Conservation (phyloP, 2,329 filamentous ascomycete species). For the Cladophialophora bantiana region DNA sequence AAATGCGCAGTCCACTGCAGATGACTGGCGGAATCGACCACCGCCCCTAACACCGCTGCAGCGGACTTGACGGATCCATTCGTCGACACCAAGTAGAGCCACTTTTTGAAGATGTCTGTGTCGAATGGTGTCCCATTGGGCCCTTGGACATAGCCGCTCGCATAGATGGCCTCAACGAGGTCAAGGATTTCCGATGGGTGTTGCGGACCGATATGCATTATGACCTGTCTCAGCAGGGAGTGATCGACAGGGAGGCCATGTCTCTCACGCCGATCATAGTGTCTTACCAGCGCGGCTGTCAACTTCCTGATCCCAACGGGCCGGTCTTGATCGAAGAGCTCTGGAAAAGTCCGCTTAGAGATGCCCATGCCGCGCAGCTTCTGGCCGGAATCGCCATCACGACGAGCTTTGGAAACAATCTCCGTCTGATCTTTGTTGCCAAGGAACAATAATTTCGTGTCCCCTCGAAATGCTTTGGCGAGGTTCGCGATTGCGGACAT, state of each 20-base stretch:
- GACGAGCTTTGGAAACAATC: not conserved
- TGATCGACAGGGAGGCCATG: conserved; percentile 21
- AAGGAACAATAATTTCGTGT: conserved; percentile 11
- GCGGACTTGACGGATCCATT: conserved; percentile 21
- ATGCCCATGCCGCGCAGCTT: not conserved
- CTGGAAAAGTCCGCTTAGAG: conserved; percentile 3
- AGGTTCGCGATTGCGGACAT: conserved; percentile 28
- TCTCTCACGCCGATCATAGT: conserved; percentile 21
- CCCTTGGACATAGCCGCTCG: conserved; percentile 30
- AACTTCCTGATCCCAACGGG: conserved; percentile 11
- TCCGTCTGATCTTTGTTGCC: conserved; percentile 5
- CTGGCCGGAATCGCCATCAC: not conserved
- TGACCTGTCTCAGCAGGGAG: conserved; percentile 26
- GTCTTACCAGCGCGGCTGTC: conserved; percentile 13
- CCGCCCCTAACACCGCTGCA: conserved; percentile 27
- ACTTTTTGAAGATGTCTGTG: conserved; percentile 30
- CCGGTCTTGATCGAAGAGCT: conserved; percentile 8
- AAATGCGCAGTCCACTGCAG: conserved; percentile 29
- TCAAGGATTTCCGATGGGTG: conserved; percentile 24
- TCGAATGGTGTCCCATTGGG: conserved; percentile 26
- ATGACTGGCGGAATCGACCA: conserved; percentile 24
- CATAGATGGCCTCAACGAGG: conserved; percentile 30
- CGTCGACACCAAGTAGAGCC: conserved; percentile 29
- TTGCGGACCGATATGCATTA: conserved; percentile 12
- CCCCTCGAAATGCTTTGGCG: conserved; percentile 27